A percentile compares a stretch with the other conserved stretches of the same genome.
Conservation (phyloP, 202 grass and related monocot species). For the Panicum virgatum region DNA sequence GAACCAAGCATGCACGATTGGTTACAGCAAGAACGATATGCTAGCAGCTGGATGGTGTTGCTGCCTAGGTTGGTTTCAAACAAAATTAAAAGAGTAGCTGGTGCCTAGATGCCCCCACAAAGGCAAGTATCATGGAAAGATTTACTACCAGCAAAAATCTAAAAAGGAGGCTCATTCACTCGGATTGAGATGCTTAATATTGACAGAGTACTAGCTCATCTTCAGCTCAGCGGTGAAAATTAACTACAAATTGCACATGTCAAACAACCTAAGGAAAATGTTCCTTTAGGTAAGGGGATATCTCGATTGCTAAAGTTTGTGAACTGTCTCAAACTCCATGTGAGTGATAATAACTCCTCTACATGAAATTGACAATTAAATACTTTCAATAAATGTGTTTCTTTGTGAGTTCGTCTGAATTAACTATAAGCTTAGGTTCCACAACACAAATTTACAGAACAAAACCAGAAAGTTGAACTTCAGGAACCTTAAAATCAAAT, state of each 20-base stretch:
- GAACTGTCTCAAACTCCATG: not conserved
- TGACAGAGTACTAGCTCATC: not conserved
- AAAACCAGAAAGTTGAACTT: not conserved
- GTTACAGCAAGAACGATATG: not conserved
- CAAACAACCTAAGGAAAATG: not conserved
- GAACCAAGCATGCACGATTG: not conserved
- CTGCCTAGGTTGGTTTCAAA: no score
- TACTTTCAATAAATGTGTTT: not conserved
- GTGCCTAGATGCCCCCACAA: not conserved
- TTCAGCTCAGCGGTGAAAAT: not conserved
- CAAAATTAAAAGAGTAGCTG: not conserved
- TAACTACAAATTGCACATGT: not conserved
- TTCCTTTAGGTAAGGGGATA: not conserved
- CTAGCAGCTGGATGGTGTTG: no score
- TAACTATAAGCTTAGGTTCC: not conserved
- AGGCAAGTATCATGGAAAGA: not conserved
- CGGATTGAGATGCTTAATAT: not conserved
- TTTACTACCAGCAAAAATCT: not conserved
- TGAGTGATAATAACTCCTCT: not conserved
- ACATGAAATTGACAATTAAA: not conserved
- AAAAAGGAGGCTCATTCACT: not conserved
- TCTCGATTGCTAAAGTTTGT: not conserved
- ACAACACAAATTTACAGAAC: not conserved
- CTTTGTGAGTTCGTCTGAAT: not conserved
- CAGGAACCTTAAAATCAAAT: not conserved